Evolutionary conservation across 2,329 filamentous ascomycete genomes (phyloP), one percentile per base, ranked within the genome.

Genomic region (Fusarium mundagurra): DNA sequence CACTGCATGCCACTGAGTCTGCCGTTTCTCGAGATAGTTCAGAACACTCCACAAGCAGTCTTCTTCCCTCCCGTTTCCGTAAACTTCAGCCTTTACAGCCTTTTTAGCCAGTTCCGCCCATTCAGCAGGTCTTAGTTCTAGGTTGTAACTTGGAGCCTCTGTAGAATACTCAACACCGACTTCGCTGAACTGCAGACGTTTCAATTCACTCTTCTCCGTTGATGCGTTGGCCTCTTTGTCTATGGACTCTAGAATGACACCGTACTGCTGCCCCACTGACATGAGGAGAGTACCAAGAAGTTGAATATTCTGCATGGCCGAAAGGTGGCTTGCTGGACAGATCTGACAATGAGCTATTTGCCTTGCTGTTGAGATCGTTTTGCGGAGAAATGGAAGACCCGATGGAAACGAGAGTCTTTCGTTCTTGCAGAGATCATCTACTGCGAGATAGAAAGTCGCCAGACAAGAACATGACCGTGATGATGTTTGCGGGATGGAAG

Each of bases 361-460:
- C 1, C 10, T 43, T 1, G 48, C 48, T 11, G 29, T 31, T 12
- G 34, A 29, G 10, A 57, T 27, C 3, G 14, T 51, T 1, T 38
- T 24, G 1, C 38, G 24, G 1, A 65, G 33, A 13, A 65, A 65
- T 0, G 33, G 33, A 5, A 65, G 62, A 2, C 62, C 62, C 8
- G 58, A 65, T 0, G 62, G 62, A 11, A 65, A 65, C 2, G 29
- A 6, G 2, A 65, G 38, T 1, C n/a, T 38, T 6, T 61, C 39
- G n/a, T 65, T 63, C 6, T 65, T 63, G 9, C 62, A 63, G 7
- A 65, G 24, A 27, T 51, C 24, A 16, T 65, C 62, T 34, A 65
- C 36, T 10, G 58, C 14, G 17, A 65, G 58, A 24, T 65, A 65
- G 22, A 65, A 65, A 4, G 38, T 63, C 1, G 62, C 58, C 14